Conservation (phyloP, 306 rosid species). For the Leucaena leucocephala region DNA sequence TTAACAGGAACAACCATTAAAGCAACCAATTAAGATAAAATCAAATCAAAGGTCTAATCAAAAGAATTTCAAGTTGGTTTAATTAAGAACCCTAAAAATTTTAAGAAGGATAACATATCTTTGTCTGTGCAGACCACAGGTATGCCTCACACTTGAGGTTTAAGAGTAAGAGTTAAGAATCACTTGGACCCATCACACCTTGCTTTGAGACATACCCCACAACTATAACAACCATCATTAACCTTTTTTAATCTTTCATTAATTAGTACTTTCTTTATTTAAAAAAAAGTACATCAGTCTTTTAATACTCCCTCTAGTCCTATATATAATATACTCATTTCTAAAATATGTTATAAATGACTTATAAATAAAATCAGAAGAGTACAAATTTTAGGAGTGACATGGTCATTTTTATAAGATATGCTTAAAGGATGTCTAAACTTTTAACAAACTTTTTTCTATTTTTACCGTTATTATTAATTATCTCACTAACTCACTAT, state of each 20-base stretch:
- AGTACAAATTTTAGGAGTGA: too few species aligned
- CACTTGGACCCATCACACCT: conserved; percentile 66
- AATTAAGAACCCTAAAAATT: conserved; percentile 19
- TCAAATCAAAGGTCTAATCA: conserved; percentile 17
- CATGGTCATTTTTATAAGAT: too few species aligned
- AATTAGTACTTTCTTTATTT: too few species aligned
- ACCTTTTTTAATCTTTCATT: neutral
- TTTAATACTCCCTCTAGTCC: too few species aligned
- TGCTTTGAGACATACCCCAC: conserved; percentile 66
- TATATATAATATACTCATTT: too few species aligned
- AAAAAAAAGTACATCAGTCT: too few species aligned
- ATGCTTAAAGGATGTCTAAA: too few species aligned
- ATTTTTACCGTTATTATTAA: too few species aligned
- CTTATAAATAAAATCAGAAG: too few species aligned
- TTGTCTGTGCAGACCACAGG: conserved; percentile 73
- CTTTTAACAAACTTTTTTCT: too few species aligned
- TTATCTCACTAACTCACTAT: too few species aligned
- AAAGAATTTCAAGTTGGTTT: neutral
- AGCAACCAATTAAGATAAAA: neutral
- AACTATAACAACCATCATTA: conserved; percentile 51
- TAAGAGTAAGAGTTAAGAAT: conserved; percentile 77
- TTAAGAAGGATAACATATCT: conserved; percentile 69
- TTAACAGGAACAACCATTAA: neutral
- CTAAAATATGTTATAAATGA: too few species aligned
- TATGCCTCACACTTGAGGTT: conserved; percentile 61